Evolutionary conservation across 1,284 basidiomycete genomes (phyloP).

Genomic region (Moesziomyces sp.): DNA sequence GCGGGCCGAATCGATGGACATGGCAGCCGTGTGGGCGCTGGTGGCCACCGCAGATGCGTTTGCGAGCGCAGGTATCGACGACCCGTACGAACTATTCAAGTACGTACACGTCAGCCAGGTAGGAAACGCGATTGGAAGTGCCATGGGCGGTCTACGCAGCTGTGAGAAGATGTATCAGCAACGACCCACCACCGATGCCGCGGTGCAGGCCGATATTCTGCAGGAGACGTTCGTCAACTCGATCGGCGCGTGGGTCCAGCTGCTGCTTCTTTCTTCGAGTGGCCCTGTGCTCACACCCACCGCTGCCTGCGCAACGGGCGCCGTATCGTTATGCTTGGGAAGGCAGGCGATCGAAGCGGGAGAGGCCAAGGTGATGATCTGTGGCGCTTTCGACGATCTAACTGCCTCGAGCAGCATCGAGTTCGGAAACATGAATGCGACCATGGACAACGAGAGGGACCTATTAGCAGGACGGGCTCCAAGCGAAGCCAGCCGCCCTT

Average conservation of each 20-base stretch:
- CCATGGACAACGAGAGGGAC: conserved; percentile 94
- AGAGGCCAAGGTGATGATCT: conserved; percentile 99
- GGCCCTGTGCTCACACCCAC: conserved; percentile 99
- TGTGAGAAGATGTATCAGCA: conserved; percentile 88
- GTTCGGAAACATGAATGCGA: conserved; percentile 98
- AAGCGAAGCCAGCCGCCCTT: conserved; percentile 94
- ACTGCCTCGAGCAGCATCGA: conserved; percentile 97
- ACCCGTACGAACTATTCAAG: conserved; percentile 82
- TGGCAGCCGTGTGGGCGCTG: conserved; percentile 95
- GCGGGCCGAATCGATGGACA: conserved; percentile 91
- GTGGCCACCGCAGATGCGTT: conserved; percentile 93
- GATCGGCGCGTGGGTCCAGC: conserved; percentile 88
- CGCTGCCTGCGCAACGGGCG: conserved; percentile 95
- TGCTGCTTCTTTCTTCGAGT: conserved; percentile 72
- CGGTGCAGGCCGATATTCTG: conserved; percentile 96
- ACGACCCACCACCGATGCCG: conserved; percentile 87
- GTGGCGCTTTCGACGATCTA: conserved; percentile 97
- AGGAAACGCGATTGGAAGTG: conserved; percentile 72
- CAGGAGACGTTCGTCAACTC: conserved; percentile 80
- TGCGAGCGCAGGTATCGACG: conserved; percentile 93
- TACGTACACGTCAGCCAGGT: conserved; percentile 95
- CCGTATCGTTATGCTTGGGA: conserved; percentile 97
- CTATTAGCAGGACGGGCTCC: conserved; percentile 98
- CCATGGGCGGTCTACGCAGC: conserved; percentile 87
- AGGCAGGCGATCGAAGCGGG: conserved; percentile 91